phyloP scores from a whole-genome alignment of 2,329 filamentous ascomycete species.

The Orbilia brochopaga region DNA sequence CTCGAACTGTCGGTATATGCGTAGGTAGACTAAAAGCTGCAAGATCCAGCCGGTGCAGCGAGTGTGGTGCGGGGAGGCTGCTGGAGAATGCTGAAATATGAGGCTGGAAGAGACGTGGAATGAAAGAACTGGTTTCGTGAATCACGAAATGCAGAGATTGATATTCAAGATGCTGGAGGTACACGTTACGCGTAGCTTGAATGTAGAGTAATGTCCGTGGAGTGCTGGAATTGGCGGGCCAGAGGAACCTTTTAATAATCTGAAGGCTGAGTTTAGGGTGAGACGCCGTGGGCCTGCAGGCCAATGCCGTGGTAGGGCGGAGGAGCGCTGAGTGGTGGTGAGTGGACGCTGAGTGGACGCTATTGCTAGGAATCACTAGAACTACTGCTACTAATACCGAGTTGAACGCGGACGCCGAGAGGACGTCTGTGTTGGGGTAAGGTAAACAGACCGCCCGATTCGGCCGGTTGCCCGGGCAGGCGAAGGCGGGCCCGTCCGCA shows the following conservation, averaged over 20 bases:
- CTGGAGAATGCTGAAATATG: slow-evolving; percentile 28
- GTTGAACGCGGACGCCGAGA: no score
- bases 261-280: slow-evolving; percentile 10
- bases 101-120: slow-evolving; percentile 27
- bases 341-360: slow-evolving; percentile 5
- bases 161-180: slow-evolving; percentile 13
- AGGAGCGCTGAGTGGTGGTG: slow-evolving; percentile 1
- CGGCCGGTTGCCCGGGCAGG: slow-evolving; percentile 37
- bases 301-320: slow-evolving; percentile 5
- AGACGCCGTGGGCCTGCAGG: slow-evolving; percentile 8
- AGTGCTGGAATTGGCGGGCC: not conserved
- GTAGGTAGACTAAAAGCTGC: slow-evolving; percentile 17
- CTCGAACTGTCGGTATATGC: slow-evolving; percentile 18
- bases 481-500: slow-evolving; percentile 31
- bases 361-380: no score
- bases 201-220: slow-evolving; percentile 5
- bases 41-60: slow-evolving; percentile 12
- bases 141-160: slow-evolving; percentile 31
- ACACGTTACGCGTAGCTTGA: slow-evolving; percentile 12
- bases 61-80: slow-evolving; percentile 4
- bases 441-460: slow-evolving; percentile 46
- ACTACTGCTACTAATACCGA: no score
- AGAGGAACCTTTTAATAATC: slow-evolving; percentile 6
- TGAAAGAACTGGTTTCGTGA: slow-evolving; percentile 37
- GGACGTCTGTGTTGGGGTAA: slow-evolving; percentile 29